These are phyloP conservation scores for Cochliopodium minus DNA, from an alignment of 208 protist genomes.

Conservation along the genomic window DNA sequence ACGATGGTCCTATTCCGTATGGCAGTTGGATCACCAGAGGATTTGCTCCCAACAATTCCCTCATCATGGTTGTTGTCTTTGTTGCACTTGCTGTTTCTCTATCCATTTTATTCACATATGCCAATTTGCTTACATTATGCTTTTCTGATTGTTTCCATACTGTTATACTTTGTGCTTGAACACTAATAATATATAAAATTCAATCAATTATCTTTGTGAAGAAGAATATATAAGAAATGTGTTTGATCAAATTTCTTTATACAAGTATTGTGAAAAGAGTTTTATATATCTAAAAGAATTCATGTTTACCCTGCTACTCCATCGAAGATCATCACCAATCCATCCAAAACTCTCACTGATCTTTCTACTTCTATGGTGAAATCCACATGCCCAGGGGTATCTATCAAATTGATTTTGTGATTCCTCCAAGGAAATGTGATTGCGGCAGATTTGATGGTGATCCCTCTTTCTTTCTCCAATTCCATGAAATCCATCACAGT, in stretches of 20 bases:
- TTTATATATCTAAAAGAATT: slow-evolving; percentile 37
- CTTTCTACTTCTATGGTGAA: slow-evolving; percentile 89
- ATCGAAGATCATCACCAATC: slow-evolving; percentile 80
- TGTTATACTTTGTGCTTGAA: slow-evolving; percentile 38
- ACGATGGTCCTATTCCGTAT: slow-evolving; percentile 41
- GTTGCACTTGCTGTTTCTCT: slow-evolving; percentile 63
- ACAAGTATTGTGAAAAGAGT: too few species aligned
- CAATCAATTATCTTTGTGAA: too few species aligned
- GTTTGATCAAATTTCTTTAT: too few species aligned
- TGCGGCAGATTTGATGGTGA: slow-evolving; percentile 80
- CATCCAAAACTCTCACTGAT: slow-evolving; percentile 80
- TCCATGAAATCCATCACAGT: slow-evolving; percentile 87
- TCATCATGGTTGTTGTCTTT: slow-evolving; percentile 40
- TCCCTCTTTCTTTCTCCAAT: slow-evolving; percentile 79
- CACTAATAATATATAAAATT: slow-evolving; percentile 24
- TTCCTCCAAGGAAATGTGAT: slow-evolving; percentile 63
- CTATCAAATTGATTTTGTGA: slow-evolving; percentile 71
- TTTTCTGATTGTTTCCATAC: slow-evolving; percentile 45
- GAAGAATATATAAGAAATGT: too few species aligned
- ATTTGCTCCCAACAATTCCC: slow-evolving; percentile 55
- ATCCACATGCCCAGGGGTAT: slow-evolving; percentile 86
- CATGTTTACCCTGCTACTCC: slow-evolving; percentile 75
- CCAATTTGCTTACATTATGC: slow-evolving; percentile 56
- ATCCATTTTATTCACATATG: slow-evolving; percentile 86
- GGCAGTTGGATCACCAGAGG: slow-evolving; percentile 57